Percentiles rank a stretch among this genome's conserved stretches.
Conservation (phyloP, 2,329 filamentous ascomycete genomes). For the Colletotrichum brevisporum region DNA sequence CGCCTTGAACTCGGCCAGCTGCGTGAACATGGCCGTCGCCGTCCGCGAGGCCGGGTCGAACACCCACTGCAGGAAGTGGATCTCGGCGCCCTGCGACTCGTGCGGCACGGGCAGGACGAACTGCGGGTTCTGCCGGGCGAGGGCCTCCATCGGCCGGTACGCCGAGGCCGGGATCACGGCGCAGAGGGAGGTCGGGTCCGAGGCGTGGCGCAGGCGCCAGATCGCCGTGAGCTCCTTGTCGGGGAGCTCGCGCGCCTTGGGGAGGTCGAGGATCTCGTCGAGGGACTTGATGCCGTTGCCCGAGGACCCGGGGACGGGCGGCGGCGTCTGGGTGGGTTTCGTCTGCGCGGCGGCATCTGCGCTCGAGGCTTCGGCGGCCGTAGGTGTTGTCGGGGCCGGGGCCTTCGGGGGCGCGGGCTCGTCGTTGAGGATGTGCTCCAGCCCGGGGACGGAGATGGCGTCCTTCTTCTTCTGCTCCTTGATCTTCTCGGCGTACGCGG, state of each 20-base stretch:
- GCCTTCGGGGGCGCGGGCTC: constrained; percentile 50
- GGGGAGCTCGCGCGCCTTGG: constrained; percentile 81
- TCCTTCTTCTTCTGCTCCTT: constrained; percentile 77
- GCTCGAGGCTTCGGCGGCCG: constrained; percentile 5
- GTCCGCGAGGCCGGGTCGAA: constrained; percentile 79
- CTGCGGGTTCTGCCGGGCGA: constrained; percentile 82
- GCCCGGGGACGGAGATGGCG: constrained; percentile 61
- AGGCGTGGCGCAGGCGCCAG: constrained; percentile 90
- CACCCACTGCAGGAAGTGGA: constrained; percentile 97
- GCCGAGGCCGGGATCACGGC: constrained; percentile 82
- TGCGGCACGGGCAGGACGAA: constrained; percentile 92
- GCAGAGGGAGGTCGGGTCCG: constrained; percentile 82
- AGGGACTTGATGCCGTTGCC: constrained; percentile 58
- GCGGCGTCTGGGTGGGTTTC: constrained; percentile 6
- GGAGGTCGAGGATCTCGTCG: constrained; percentile 77
- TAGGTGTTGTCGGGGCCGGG: constrained; percentile 49
- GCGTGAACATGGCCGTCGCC: constrained; percentile 90
- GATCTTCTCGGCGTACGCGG: constrained; percentile 90
- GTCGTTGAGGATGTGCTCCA: constrained; percentile 45
- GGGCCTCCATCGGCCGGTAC: constrained; percentile 79
- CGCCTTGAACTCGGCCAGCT: constrained; percentile 92
- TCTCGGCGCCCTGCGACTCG: constrained; percentile 80
- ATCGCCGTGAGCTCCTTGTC: constrained; percentile 86
- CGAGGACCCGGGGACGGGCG: constrained; percentile 45
- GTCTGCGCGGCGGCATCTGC: constrained; percentile 16